A percentile compares a stretch with the other conserved stretches of the same genome.
These are phyloP conservation scores for Hortaea werneckii DNA, from an alignment of 2,329 filamentous ascomycete species.

Conservation along the genomic window DNA sequence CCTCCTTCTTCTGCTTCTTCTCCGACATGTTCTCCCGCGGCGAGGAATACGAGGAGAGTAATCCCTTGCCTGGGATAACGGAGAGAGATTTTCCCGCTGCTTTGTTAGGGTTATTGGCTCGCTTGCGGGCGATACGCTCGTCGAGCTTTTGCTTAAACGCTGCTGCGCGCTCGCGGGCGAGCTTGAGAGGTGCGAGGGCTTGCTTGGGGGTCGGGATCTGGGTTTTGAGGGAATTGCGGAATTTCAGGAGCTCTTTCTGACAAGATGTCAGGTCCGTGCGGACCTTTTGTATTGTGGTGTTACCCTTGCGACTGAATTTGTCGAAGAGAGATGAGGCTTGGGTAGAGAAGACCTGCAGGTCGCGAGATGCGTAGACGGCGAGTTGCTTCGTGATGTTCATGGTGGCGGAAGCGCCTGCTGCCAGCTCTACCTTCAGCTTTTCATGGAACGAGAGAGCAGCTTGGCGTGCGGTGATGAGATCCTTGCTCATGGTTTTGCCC, in stretches of 20 bases:
- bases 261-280: slow-evolving; percentile 1
- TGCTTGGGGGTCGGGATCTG: neutral
- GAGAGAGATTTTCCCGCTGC: neutral
- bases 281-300: neutral
- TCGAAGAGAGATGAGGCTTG: slow-evolving; percentile 9
- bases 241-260: slow-evolving; percentile 1
- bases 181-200: slow-evolving; percentile 1
- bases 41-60: neutral
- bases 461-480: slow-evolving; percentile 15
- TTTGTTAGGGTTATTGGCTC: neutral
- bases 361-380: slow-evolving; percentile 14
- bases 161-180: slow-evolving; percentile 1
- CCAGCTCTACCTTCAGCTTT: slow-evolving; percentile 14
- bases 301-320: slow-evolving; percentile 1
- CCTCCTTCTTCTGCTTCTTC: neutral
- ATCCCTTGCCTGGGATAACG: neutral
- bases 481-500: slow-evolving; percentile 18
- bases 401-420: slow-evolving; percentile 17
- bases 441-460: slow-evolving; percentile 10
- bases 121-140: neutral
- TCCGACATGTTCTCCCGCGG: neutral
- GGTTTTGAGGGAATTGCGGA: neutral
- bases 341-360: slow-evolving; percentile 16
- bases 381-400: slow-evolving; percentile 19
- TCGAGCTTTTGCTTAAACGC: slow-evolving; percentile 1